These are phyloP conservation scores for Colletotrichum gigasporum DNA, from an alignment of 2,329 filamentous ascomycete genomes.

Conservation along the genomic window DNA sequence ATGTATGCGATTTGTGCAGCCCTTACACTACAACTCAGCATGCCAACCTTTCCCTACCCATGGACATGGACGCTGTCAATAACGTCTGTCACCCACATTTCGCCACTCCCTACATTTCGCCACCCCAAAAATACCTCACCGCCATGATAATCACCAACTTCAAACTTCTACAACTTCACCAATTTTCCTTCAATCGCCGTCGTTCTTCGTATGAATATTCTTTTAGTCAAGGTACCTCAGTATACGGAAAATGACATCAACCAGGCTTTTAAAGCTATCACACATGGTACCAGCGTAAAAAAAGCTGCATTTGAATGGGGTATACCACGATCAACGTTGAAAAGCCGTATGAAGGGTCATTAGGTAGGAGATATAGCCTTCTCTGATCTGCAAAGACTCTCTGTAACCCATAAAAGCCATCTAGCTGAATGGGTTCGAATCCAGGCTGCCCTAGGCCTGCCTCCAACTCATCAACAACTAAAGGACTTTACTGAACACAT, in stretches of 20 bases:
- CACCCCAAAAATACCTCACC: neutral
- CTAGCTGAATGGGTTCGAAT: neutral
- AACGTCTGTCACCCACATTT: neutral
- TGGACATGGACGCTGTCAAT: no score
- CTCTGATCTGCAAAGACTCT: no score
- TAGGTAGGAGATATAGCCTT: no score
- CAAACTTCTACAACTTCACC: neutral
- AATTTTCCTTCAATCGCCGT: neutral
- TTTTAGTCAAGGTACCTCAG: neutral
- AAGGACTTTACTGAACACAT: no score
- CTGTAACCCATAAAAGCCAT: no score
- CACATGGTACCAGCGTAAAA: neutral
- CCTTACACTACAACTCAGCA: no score
- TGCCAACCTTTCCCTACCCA: no score
- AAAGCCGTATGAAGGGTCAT: neutral
- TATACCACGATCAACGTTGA: neutral
- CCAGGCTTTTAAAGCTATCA: neutral
- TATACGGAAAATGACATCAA: neutral
- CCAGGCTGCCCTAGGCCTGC: neutral
- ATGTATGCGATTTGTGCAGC: no score
- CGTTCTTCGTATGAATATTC: neutral
- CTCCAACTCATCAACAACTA: no score
- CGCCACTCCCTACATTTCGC: no score
- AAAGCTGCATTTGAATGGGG: neutral
- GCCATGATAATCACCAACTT: neutral